Percentiles rank a stretch among this genome's conserved stretches.
Evolutionary conservation across 2,329 filamentous ascomycete species (phyloP).

Genomic region (Trichoderma atrobrunneum): DNA sequence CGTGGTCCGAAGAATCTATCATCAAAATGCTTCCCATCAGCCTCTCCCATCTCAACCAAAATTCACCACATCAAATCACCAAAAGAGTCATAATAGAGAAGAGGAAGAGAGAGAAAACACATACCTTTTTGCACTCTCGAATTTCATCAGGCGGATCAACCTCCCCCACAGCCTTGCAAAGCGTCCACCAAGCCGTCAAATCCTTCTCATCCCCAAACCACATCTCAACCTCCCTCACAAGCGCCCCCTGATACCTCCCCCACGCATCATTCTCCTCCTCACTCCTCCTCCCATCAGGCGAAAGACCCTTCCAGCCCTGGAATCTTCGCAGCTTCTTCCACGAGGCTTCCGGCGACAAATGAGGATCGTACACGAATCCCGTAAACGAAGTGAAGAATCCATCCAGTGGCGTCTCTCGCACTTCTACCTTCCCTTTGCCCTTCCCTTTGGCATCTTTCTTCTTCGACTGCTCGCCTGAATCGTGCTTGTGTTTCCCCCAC

Average conservation of each 20-base stretch:
- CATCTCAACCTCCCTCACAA: background rate
- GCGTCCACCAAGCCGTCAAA: background rate
- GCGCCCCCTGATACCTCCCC: background rate
- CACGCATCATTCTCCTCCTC: background rate
- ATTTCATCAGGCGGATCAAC: background rate
- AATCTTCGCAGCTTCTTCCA: background rate
- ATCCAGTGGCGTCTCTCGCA: slow-evolving; percentile 1
- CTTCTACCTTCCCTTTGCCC: background rate
- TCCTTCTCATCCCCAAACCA: background rate
- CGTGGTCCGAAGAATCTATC: background rate
- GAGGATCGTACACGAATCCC: background rate
- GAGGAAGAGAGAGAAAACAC: background rate
- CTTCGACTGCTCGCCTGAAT: background rate
- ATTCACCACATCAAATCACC: too few relatives aligned
- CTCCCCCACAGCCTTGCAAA: background rate
- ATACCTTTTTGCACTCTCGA: background rate
- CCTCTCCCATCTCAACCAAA: too few relatives aligned
- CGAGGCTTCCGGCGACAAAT: background rate
- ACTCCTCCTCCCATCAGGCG: background rate
- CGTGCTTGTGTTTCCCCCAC: background rate
- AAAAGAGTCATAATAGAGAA: background rate
- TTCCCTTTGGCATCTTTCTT: background rate
- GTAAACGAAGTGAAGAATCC: background rate
- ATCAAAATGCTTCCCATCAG: background rate
- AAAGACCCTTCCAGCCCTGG: background rate